A percentile compares a stretch with the other conserved stretches of the same genome.
Evolutionary conservation across 305 asterid genomes (phyloP).

Genomic region (Solanum hybrid): DNA sequence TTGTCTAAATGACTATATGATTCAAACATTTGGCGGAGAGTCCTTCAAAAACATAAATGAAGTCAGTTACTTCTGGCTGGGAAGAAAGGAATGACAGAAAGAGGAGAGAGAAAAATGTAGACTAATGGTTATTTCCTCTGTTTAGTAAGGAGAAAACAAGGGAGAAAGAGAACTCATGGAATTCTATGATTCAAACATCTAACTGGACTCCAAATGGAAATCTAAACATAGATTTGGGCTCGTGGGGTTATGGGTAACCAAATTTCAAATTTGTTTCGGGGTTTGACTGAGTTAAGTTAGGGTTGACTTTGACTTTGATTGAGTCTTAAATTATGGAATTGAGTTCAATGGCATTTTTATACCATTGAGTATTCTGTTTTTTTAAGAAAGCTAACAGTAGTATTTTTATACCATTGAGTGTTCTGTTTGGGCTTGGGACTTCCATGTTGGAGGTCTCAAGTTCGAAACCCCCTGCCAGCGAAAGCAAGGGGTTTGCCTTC

Average conservation of each 20-base stretch:
- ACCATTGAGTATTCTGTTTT: neutral
- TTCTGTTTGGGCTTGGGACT: too few relatives aligned
- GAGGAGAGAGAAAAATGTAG: neutral
- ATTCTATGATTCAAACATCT: neutral
- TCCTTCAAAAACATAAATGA: slow-evolving; percentile 49
- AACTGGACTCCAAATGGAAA: neutral
- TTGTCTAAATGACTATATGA: slow-evolving; percentile 78
- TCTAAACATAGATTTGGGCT: neutral
- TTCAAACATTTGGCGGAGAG: slow-evolving; percentile 85
- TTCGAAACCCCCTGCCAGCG: too few relatives aligned
- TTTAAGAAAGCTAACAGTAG: neutral
- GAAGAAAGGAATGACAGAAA: neutral
- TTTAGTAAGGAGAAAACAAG: neutral
- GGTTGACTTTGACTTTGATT: neutral
- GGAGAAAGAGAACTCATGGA: neutral
- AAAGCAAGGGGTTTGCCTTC: too few relatives aligned
- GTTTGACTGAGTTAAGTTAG: neutral
- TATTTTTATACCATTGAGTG: neutral
- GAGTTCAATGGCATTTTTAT: neutral
- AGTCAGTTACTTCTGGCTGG: slow-evolving; percentile 4
- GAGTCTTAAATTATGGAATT: neutral
- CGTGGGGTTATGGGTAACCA: neutral
- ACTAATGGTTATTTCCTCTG: neutral
- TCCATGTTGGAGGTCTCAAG: too few relatives aligned
- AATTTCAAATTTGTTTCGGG: neutral